A percentile compares a stretch with the other conserved stretches of the same genome.
Evolutionary conservation across 768 basidiomycete genomes (phyloP).

Genomic region (Hirschioporus abietinus): DNA sequence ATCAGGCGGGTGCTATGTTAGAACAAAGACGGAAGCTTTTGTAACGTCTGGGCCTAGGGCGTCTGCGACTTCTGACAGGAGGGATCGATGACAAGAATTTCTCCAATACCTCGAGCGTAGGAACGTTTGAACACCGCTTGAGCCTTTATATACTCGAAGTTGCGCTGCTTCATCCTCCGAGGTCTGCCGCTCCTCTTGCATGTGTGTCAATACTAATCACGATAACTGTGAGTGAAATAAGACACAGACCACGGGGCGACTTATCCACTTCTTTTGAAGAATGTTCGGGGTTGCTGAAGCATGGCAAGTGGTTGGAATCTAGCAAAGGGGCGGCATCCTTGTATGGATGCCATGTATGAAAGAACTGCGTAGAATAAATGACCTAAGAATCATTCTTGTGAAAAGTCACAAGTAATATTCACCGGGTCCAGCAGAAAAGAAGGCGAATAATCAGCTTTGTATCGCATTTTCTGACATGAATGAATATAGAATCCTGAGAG

Average conservation of each 20-base stretch:
- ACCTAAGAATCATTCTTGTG: not conserved
- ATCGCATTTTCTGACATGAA: constrained; percentile 90
- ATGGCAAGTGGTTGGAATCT: constrained; percentile 61
- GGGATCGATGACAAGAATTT: not conserved
- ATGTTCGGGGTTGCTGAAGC: constrained; percentile 59
- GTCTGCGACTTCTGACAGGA: not conserved
- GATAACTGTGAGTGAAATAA: not conserved
- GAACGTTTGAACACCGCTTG: not conserved
- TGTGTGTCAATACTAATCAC: not conserved
- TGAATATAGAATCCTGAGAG: constrained; percentile 84
- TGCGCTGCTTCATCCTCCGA: not conserved
- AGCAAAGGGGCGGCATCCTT: constrained; percentile 53
- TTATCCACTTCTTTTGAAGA: constrained; percentile 35
- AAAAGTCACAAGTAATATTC: constrained; percentile 20
- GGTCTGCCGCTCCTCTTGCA: not conserved
- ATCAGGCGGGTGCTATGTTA: no score
- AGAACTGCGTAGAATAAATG: constrained; percentile 18
- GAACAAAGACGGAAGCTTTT: not conserved
- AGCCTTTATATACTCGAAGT: not conserved
- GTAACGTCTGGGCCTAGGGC: not conserved
- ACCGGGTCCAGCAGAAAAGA: constrained; percentile 89
- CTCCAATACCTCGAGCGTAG: not conserved
- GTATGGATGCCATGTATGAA: constrained; percentile 71
- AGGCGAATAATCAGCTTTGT: constrained; percentile 90
- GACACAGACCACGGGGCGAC: constrained; percentile 21